Base-by-base conservation (phyloP, 495 filamentous ascomycete genomes). In the Trichoderma reesei region DNA sequence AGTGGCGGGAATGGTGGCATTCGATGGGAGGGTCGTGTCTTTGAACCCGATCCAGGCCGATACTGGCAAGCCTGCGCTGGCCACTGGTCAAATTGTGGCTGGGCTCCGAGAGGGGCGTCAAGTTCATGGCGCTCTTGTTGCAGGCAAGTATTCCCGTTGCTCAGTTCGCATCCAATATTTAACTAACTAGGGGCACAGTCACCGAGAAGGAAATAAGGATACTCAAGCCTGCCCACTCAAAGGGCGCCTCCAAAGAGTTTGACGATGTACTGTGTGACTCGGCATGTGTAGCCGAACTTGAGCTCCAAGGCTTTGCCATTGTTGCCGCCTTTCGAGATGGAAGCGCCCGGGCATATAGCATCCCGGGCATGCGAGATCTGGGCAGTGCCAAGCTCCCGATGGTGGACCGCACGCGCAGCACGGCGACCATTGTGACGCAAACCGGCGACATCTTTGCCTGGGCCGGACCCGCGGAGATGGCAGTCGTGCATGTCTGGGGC, bases 181-280 rank as follows among this genome's bases (percentile, higher is more conserved):
- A 51, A 36, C 66, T 65, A 63, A 70, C 39, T 1, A 60, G 1
- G 20, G 41, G 8, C 26, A 3, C 46, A 84, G 90, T 91, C 33
- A 91, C 91, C 2, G 78, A 83, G 65, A 86, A 84, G 11, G 89
- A 90, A 66, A 86, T 85, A 34, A 83, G 90, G 59, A 85, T 98
- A 42, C 96, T 95, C 80, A 90, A 88, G 68, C 94, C 94, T 1
- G 85, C 92, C 2, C 81, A 84, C 1, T 76, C 86, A 5, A 96
- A 95, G 76, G 94, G 95, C 38, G 92, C 92, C 0, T 87, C 91
- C 63, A 96, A 92, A 64, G 83, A 85, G 5, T 96, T 91, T 80
- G 91, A 95, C 68, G 84, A 90, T 67, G 85, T 84, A 64, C 72
- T 92, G 33, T 96, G 91, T 68, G 84, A 95, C 69, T 78, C 88